Conservation (phyloP, 2,329 filamentous ascomycete species). For the Aspergillus intermedius region DNA sequence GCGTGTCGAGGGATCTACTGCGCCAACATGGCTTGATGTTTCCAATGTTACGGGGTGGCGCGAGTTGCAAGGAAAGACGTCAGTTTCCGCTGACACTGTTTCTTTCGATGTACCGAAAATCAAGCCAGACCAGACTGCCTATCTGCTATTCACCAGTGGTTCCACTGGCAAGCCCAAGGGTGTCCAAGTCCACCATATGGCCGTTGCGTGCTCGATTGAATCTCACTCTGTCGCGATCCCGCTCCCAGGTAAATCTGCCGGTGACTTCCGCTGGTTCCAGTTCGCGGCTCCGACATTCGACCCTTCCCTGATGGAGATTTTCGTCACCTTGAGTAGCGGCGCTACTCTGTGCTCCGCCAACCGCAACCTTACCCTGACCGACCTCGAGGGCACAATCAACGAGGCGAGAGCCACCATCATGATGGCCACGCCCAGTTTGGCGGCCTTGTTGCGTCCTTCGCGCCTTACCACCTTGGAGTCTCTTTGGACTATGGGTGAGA, state of each 20-base stretch:
- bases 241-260: constrained; percentile 12
- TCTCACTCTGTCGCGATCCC: constrained; percentile 22
- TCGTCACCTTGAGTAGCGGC: constrained; percentile 24
- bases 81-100: neutral
- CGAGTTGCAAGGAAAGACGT: constrained; percentile 3
- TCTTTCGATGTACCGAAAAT: constrained; percentile 7
- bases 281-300: constrained; percentile 32
- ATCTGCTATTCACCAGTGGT: constrained; percentile 30
- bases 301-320: constrained; percentile 26
- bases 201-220: constrained; percentile 26
- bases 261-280: constrained; percentile 32
- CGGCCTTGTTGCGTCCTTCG: constrained; percentile 25
- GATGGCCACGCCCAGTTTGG: constrained; percentile 36
- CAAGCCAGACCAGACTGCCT: constrained; percentile 19
- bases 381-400: constrained; percentile 20
- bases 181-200: constrained; percentile 25
- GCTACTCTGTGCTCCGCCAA: constrained; percentile 31
- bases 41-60: constrained; percentile 15
- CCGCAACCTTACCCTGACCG: constrained; percentile 22
- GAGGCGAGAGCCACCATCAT: constrained; percentile 30
- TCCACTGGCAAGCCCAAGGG: constrained; percentile 31
- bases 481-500: constrained; percentile 32
- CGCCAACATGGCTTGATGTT: constrained; percentile 17
- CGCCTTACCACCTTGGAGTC: constrained; percentile 19
- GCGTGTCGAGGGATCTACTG: neutral